Conservation (phyloP, 192 early-diverging fungal species). For the Allomyces arbusculus region DNA sequence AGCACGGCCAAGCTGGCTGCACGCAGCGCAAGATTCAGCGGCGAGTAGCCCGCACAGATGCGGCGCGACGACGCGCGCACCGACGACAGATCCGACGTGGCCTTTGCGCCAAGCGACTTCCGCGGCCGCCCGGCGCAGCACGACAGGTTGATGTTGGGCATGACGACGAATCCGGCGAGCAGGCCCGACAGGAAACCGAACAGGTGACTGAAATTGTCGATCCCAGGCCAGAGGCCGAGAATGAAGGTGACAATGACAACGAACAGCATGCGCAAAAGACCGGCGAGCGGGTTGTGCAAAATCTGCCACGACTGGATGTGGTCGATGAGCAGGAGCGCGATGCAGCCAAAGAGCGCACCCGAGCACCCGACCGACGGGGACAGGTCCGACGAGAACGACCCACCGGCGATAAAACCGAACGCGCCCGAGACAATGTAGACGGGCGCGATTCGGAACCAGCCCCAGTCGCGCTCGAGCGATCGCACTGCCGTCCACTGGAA, state of each 20-base stretch:
- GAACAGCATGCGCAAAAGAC: neutral
- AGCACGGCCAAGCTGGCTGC: neutral
- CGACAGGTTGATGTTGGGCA: constrained; percentile 44
- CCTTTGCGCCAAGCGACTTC: neutral
- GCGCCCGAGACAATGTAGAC: constrained; percentile 57
- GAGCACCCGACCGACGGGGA: constrained; percentile 35
- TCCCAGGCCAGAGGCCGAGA: neutral
- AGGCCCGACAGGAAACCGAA: constrained; percentile 39
- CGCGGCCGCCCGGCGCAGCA: neutral
- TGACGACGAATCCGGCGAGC: constrained; percentile 49
- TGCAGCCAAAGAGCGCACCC: constrained; percentile 26
- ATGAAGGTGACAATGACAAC: neutral
- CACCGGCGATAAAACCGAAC: constrained; percentile 65
- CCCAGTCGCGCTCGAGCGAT: constrained; percentile 55
- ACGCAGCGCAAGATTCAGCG: neutral
- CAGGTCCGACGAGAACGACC: constrained; percentile 25
- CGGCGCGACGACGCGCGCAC: neutral
- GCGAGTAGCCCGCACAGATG: neutral
- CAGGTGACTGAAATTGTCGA: constrained; percentile 40
- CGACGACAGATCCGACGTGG: neutral
- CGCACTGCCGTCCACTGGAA: constrained; percentile 50
- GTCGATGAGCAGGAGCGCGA: neutral
- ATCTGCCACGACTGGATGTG: neutral
- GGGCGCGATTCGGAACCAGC: constrained; percentile 41
- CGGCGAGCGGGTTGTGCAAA: neutral